Base-by-base conservation (phyloP, 306 rosid genomes). In the Lablab purpureus region DNA sequence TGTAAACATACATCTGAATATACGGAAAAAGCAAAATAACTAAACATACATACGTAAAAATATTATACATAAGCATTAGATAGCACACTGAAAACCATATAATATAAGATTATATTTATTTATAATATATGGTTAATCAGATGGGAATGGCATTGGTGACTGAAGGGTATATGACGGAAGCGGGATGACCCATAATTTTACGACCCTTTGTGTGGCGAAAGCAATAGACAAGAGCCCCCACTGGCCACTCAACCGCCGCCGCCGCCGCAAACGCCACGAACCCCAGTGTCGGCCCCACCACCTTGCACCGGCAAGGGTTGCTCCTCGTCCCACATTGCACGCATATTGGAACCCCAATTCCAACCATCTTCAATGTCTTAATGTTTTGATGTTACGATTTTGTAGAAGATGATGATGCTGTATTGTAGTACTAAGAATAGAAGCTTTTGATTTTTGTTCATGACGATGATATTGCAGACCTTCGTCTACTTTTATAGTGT, bases 241-340 rank as follows among this genome's bases (percentile, higher is more conserved):
- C 83, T 9, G 98, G 98, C 97, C 98, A 93, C 77, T 93, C 95
- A 51, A 93, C 91, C 32, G 82, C 21, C 40, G 90, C 97, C 25
- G 93, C 85, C 49, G 49, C 49, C 17, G 49, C 83, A 27, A 93
- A 91, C 7, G 91, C 93, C 82, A 93, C 4, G 64, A 84, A 85
- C 7, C 95, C 95, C 6, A 93, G 19, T 2, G 97, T 93, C 1
- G 95, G 98, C 3, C 97, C 95, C 47, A 93, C 81, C 84, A 90
- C 93, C 89, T 85, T 91, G 90, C 98, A 93, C 85, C 93, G 85
- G 83, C 95, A 91, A 17, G 95, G 97, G 83, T 93, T 91, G 76
- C 92, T 87, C 0, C 15, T 18, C 0, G 88, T 91, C 0, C 98
- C 97, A 51, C 98, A 88, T 66, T 93, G 84, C 56, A 93, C 83